phyloP scores from a whole-genome alignment of 306 rosid species.

The Fragaria nilgerrensis region DNA sequence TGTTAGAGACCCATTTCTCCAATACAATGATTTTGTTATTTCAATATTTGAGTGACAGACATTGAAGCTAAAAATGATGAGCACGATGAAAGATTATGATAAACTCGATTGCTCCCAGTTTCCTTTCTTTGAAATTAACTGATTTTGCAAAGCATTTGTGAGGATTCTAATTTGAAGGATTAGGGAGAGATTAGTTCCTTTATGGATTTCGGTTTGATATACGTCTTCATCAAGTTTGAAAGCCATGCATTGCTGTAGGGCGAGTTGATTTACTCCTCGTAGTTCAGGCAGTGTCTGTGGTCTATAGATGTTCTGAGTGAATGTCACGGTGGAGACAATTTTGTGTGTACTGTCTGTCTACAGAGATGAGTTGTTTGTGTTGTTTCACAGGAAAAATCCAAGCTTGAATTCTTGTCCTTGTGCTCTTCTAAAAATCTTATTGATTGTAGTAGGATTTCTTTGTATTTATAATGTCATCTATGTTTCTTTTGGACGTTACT shows the following conservation, averaged over 20 bases:
- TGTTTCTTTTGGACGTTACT: constrained; percentile 1
- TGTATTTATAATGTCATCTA: neutral
- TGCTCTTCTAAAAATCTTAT: neutral
- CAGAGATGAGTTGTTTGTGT: neutral
- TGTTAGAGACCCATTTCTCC: neutral
- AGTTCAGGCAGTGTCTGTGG: neutral
- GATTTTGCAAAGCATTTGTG: neutral
- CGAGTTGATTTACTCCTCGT: neutral
- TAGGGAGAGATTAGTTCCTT: neutral
- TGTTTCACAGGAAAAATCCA: constrained; percentile 1
- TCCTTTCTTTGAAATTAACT: neutral
- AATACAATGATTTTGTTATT: neutral
- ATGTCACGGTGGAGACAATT: constrained; percentile 6
- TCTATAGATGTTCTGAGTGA: neutral
- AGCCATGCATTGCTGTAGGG: constrained; percentile 4
- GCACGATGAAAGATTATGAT: neutral
- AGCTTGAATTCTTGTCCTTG: neutral
- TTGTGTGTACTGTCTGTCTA: neutral
- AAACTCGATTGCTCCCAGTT: constrained; percentile 7
- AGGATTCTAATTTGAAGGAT: neutral
- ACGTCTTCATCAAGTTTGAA: neutral
- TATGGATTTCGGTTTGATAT: neutral
- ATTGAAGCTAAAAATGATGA: neutral
- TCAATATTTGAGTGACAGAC: neutral
- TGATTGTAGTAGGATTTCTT: neutral